Conservation (phyloP, 371 early-diverging fungal genomes). For the Mucor circinelloides region DNA sequence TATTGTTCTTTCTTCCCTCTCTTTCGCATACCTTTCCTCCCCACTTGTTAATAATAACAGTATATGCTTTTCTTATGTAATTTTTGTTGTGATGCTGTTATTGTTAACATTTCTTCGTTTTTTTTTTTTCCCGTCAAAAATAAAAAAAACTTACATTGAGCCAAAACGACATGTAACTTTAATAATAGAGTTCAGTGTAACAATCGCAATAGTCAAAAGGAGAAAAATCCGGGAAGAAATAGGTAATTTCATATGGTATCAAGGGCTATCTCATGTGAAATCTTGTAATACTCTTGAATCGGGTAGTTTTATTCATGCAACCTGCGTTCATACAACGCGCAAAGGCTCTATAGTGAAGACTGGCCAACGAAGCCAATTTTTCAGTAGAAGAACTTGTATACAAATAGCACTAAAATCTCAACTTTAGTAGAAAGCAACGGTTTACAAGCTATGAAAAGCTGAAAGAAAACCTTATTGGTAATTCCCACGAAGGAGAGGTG, state of each 20-base stretch:
- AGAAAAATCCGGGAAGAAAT: neutral
- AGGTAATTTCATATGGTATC: neutral
- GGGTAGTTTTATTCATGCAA: neutral
- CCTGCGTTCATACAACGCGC: neutral
- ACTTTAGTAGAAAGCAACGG: neutral
- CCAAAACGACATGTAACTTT: neutral
- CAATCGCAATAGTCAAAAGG: neutral
- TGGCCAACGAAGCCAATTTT: no score
- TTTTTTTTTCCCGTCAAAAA: neutral
- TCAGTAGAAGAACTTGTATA: no score
- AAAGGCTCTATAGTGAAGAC: neutral
- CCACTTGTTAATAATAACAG: neutral
- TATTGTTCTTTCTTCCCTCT: neutral
- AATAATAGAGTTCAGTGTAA: slow-evolving; percentile 4
- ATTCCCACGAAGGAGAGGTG: neutral
- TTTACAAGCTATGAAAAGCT: neutral
- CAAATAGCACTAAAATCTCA: no score
- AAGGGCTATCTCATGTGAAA: neutral
- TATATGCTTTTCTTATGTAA: neutral
- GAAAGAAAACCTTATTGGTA: neutral
- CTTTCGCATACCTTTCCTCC: neutral
- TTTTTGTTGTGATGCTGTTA: neutral
- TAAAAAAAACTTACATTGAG: neutral
- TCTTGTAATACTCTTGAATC: neutral
- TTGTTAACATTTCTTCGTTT: neutral